Base-by-base conservation (phyloP, 768 basidiomycete genomes). In the Solioccasus polychromus region DNA sequence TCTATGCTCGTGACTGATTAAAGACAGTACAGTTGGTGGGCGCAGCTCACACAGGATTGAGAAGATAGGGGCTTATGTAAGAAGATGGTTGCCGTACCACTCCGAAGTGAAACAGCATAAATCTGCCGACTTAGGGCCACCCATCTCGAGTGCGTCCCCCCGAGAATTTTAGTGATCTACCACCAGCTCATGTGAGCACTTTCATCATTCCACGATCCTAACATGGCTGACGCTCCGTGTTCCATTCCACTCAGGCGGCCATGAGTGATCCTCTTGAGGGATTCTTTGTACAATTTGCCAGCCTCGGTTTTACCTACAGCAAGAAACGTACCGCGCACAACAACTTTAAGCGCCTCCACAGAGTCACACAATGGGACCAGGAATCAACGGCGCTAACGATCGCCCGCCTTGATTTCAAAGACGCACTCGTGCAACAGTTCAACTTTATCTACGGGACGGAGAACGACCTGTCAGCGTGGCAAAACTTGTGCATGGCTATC, bases 361-460 rank as follows among this genome's bases (percentile, higher is more conserved):
- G n/a, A 8, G 18, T 28, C 12, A 30, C 45, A 4, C 3, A 8
- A 19, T 55, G 49, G 58, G 20, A 35, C 2, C 1, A 3, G 0
- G 3, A 32, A 9, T 35, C 58, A 3, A 1, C 18, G 2, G 41
- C 22, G 9, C 3, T 44, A 1, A 1, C 4, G 3, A 0, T 5
- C 2, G 49, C 41, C 3, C 46, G 38, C 17, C 0, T 19, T 7
- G 41, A 38, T 0, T 66, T 56, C 52, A 41, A 51, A 1, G 51
- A 54, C 5, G 61, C 63, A 0, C 51, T 64, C 34, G 49, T 45
- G 2, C 37, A 53, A 11, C 42, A 67, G 39, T 67, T 64, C 39
- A 63, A 64, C 28, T 37, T 42, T 22, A 31, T 51, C 23, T 61
- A 47, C 14, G 66, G 63, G 10, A 52, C 55, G 2, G 42, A 45